phyloP scores from a whole-genome alignment of 2,329 filamentous ascomycete genomes.

The Coniella vitis region DNA sequence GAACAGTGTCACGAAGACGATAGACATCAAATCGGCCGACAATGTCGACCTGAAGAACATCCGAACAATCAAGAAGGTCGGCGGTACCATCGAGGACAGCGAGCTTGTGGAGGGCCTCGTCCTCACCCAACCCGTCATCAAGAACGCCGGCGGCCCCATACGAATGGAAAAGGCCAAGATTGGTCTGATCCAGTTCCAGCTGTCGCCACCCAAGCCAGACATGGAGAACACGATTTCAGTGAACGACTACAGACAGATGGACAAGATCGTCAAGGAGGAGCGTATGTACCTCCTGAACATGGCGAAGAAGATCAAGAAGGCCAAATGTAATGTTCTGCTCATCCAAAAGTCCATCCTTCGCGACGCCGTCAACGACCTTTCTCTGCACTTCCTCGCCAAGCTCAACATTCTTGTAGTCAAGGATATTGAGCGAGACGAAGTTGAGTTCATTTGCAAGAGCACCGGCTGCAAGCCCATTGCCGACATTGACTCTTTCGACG shows the following conservation, averaged over 20 bases:
- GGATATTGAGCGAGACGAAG: constrained; percentile 97
- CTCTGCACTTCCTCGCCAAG: constrained; percentile 94
- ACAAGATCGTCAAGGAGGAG: constrained; percentile 99
- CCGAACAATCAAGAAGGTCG: constrained; percentile 93
- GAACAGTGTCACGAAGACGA: constrained; percentile 90
- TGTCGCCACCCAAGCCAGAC: constrained; percentile 97
- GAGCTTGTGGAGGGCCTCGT: constrained; percentile 95
- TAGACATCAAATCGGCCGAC: constrained; percentile 90
- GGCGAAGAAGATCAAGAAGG: constrained; percentile 99
- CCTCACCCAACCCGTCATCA: constrained; percentile 85
- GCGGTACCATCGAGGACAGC: constrained; percentile 96
- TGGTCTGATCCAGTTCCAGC: constrained; percentile 95
- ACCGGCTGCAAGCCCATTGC: constrained; percentile 98
- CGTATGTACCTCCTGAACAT: constrained; percentile 96
- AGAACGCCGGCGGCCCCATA: constrained; percentile 83
- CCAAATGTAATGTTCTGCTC: constrained; percentile 96
- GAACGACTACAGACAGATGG: constrained; percentile 99
- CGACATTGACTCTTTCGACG: constrained; percentile 96
- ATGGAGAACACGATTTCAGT: constrained; percentile 99
- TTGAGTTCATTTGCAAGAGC: constrained; percentile 99
- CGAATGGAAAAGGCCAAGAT: constrained; percentile 97
- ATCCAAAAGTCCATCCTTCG: constrained; percentile 98
- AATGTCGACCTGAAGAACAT: constrained; percentile 98
- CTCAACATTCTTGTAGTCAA: constrained; percentile 93
- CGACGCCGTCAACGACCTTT: constrained; percentile 95